Evolutionary conservation across 1,139 yeast genomes (phyloP).

Genomic region (Kluyveromyces marxianus): DNA sequence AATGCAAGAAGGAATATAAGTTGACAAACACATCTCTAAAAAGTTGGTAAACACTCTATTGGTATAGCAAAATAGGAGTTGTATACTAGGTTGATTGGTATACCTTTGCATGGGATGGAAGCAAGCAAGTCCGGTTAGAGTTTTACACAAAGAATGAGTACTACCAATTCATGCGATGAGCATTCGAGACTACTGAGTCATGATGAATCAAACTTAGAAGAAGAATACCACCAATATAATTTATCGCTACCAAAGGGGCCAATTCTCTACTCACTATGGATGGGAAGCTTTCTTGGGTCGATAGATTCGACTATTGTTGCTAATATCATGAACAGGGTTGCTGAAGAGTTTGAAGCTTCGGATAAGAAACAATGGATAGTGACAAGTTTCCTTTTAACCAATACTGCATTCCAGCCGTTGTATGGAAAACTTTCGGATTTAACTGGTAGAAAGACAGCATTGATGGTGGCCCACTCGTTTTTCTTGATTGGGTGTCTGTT

Average conservation of each 20-base stretch:
- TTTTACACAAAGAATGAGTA: no score
- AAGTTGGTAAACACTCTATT: no score
- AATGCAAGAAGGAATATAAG: no score
- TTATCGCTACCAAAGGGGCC: constrained; percentile 25
- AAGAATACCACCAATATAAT: constrained; percentile 22
- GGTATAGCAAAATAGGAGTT: no score
- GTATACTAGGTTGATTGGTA: no score
- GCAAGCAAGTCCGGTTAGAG: no score
- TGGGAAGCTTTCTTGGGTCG: constrained; percentile 50
- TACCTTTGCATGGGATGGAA: no score
- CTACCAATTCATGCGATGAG: no score
- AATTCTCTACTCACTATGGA: constrained; percentile 36
- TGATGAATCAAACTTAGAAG: not conserved
- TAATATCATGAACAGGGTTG: constrained; percentile 53
- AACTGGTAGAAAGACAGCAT: constrained; percentile 42
- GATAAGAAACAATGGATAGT: constrained; percentile 59
- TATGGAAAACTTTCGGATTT: constrained; percentile 49
- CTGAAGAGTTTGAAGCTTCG: constrained; percentile 52
- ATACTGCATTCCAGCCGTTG: constrained; percentile 65
- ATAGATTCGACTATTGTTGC: constrained; percentile 62
- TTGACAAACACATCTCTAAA: no score
- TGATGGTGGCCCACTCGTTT: constrained; percentile 38
- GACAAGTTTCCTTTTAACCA: constrained; percentile 52
- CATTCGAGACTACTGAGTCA: no score
- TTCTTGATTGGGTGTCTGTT: constrained; percentile 39